Evolutionary conservation across 306 rosid species (phyloP).

Genomic region (Dicorynia guianensis): DNA sequence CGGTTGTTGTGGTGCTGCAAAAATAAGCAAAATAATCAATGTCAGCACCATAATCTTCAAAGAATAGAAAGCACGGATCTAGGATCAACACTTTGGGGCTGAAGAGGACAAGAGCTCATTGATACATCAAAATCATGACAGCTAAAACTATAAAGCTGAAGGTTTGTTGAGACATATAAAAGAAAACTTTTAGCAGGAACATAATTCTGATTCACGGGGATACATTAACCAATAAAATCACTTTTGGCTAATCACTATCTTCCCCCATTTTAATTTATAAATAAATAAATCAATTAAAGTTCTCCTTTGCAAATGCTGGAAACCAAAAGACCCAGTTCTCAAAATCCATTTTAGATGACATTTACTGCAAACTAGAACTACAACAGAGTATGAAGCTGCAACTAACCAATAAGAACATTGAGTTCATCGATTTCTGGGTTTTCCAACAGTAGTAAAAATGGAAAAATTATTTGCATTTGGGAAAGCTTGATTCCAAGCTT

Average conservation of each 20-base stretch:
- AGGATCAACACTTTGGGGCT: constrained; percentile 30
- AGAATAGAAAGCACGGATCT: constrained; percentile 36
- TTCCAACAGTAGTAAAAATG: too few relatives aligned
- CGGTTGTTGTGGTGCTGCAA: constrained; percentile 58
- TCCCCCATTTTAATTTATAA: neutral
- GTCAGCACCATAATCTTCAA: neutral
- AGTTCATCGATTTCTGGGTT: constrained; percentile 1
- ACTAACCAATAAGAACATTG: constrained; percentile 26
- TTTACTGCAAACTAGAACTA: neutral
- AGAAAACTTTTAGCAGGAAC: neutral
- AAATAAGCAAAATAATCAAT: constrained; percentile 15
- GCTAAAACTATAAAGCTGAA: constrained; percentile 29
- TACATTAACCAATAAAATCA: constrained; percentile 23
- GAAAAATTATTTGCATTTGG: neutral
- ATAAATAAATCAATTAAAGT: neutral
- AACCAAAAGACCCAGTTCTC: constrained; percentile 3
- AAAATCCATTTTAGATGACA: neutral
- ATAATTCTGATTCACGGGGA: constrained; percentile 30
- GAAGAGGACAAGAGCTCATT: constrained; percentile 34
- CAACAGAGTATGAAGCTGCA: neutral
- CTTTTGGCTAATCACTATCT: constrained; percentile 35
- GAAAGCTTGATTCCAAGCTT: neutral
- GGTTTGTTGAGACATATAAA: constrained; percentile 19
- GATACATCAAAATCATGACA: constrained; percentile 51
- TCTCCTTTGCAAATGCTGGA: constrained; percentile 9